Evolutionary conservation across 768 basidiomycete genomes (phyloP), one percentile per base, ranked within the genome.

Genomic region (Pleurotus djamor): DNA sequence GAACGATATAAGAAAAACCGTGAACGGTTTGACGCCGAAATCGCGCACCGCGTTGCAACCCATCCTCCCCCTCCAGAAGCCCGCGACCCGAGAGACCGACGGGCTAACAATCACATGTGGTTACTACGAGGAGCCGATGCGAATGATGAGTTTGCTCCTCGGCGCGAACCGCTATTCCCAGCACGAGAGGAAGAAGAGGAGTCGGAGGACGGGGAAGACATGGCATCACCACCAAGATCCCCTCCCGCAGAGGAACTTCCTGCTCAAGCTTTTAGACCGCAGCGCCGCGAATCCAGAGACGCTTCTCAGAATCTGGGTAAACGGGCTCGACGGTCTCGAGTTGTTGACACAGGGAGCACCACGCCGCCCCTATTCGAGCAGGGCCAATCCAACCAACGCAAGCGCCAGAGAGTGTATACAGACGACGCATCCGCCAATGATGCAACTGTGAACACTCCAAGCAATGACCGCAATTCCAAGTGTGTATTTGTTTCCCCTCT

Each of bases 1-100:
- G 72, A 79, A 48, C 73, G 76, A 12, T 83, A 82, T 61, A 81
- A 76, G 57, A 81, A 74, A 59, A 71, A 76, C 21, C 55, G 55
- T 35, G 57, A 47, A 0, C 47, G 59, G 13, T 72, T 83, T 38
- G 71, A 83, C 52, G 32, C 5, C 9, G 57, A 60, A n/a, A 82
- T 84, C 52, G 61, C 63, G 0, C 35, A 61, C 16, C 63, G 70
- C 12, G 74, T 70, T 9, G 54, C n/a, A 6, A 41, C 9, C 38
- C 12, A 44, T 21, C 54, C 54, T 21, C 37, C 54, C 28, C 21
- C 41, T 17, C 54, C 54, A 7, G 36, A n/a, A 41, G 54, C 41
- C 16, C 10, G 14, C 16, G 21, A 56, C 37, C 5, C 3, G 5
- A 41, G 41, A 56, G 54, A 56, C 28, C 54, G 54, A 14, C 37